phyloP scores from a whole-genome alignment of 768 basidiomycete genomes.

The Phlegmacium glaucopus region DNA sequence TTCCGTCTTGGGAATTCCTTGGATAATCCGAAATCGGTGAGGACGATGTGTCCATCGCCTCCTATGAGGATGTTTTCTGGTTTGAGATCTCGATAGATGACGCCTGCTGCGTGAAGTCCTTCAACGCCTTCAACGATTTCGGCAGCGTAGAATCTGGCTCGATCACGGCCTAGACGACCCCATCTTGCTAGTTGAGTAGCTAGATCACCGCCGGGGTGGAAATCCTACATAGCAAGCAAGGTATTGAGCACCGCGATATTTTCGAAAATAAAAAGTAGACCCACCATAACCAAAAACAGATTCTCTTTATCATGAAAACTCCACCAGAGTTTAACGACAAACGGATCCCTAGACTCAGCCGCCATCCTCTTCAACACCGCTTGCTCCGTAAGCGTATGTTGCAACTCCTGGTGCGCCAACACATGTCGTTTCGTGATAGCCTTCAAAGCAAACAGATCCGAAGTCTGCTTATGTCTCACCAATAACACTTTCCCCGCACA shows the following conservation, averaged over 20 bases:
- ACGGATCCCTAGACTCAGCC: slow-evolving; percentile 83
- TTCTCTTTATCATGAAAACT: slow-evolving; percentile 98
- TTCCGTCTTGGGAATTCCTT: slow-evolving; percentile 77
- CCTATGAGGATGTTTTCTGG: slow-evolving; percentile 97
- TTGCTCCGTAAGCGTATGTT: slow-evolving; percentile 96
- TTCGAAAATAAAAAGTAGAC: slow-evolving; percentile 13
- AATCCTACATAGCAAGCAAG: slow-evolving; percentile 55
- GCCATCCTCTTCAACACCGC: slow-evolving; percentile 94
- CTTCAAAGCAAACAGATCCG: slow-evolving; percentile 87
- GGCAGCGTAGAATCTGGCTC: slow-evolving; percentile 95
- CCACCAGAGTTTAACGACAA: slow-evolving; percentile 95
- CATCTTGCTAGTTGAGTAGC: slow-evolving; percentile 96
- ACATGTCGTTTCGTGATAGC: slow-evolving; percentile 98
- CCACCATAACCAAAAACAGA: slow-evolving; percentile 91
- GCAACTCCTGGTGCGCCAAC: slow-evolving; percentile 92
- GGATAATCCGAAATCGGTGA: slow-evolving; percentile 95
- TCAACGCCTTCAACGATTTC: slow-evolving; percentile 98
- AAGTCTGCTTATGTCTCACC: slow-evolving; percentile 72
- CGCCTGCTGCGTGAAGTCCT: slow-evolving; percentile 88
- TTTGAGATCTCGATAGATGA: slow-evolving; percentile 97
- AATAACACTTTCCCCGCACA: slow-evolving; percentile 96
- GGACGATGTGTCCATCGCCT: slow-evolving; percentile 90
- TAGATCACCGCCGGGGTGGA: slow-evolving; percentile 94
- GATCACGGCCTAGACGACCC: slow-evolving; percentile 89
- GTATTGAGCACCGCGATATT: background rate